phyloP scores from a whole-genome alignment of 345 rosid species.

The Eucalyptus pumila region DNA sequence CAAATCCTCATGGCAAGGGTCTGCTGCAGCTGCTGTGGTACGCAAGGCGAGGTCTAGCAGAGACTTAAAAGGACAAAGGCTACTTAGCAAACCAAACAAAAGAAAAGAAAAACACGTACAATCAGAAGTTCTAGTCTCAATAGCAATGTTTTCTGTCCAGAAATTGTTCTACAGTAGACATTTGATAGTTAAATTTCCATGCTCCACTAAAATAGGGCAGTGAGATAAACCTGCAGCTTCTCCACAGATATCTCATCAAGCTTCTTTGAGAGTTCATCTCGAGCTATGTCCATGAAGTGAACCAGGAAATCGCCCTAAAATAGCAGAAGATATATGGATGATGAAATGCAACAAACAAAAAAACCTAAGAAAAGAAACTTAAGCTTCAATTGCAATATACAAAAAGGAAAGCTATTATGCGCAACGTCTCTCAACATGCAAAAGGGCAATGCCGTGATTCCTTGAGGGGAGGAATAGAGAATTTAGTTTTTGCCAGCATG shows the following conservation, averaged over 20 bases:
- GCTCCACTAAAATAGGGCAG: background rate
- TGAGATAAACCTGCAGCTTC: slow-evolving; percentile 65
- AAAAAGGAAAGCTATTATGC: background rate
- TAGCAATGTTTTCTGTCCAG: background rate
- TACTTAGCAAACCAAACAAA: background rate
- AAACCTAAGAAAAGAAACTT: background rate
- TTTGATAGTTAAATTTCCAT: background rate
- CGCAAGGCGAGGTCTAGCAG: slow-evolving; percentile 94
- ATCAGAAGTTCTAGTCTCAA: background rate
- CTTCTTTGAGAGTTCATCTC: slow-evolving; percentile 82
- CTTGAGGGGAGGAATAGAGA: background rate
- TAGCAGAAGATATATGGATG: background rate
- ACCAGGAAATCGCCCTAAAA: slow-evolving; percentile 94
- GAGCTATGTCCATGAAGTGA: slow-evolving; percentile 96
- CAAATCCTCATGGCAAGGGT: slow-evolving; percentile 94
- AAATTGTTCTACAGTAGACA: background rate
- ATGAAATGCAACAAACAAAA: background rate
- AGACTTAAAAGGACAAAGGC: slow-evolving; percentile 28
- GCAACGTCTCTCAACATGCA: background rate
- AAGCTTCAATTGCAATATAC: background rate
- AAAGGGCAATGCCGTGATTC: background rate
- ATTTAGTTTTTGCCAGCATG: background rate
- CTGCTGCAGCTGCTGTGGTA: slow-evolving; percentile 92
- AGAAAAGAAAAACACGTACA: background rate
- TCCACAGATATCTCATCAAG: slow-evolving; percentile 75